These are phyloP conservation scores for Ogataea pilisensis DNA, from an alignment of 805 yeast species.

Conservation along the genomic window DNA sequence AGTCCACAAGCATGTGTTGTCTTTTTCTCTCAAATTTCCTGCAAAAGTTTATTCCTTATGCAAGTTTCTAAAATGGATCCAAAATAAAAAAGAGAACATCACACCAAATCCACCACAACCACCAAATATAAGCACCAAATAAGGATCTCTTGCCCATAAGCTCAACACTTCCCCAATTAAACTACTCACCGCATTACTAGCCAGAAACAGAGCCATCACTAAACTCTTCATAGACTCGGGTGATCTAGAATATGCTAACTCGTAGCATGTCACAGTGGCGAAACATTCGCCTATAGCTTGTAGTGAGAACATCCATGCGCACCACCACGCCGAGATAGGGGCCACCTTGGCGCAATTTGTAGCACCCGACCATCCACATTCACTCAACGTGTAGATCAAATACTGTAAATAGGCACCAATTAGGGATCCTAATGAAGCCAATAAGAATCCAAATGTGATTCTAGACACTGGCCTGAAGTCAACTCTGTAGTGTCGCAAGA, in stretches of 20 bases:
- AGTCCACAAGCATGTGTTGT: too few species aligned
- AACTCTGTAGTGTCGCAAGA: conserved; percentile 36
- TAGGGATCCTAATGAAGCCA: conserved; percentile 43
- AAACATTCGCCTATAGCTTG: conserved; percentile 53
- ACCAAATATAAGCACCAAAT: conserved; percentile 34
- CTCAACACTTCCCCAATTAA: conserved; percentile 39
- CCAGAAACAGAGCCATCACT: conserved; percentile 38
- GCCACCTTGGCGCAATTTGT: conserved; percentile 24
- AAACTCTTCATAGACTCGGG: conserved; percentile 48
- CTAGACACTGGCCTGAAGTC: conserved; percentile 40
- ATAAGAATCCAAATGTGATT: conserved; percentile 43
- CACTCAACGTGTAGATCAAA: conserved; percentile 39
- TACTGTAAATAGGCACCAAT: conserved; percentile 46
- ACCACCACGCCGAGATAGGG: conserved; percentile 33
- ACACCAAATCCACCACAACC: conserved; percentile 33
- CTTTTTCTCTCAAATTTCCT: too few species aligned
- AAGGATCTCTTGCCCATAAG: conserved; percentile 37
- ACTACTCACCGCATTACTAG: conserved; percentile 43
- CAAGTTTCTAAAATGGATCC: conserved; percentile 14
- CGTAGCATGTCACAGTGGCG: conserved; percentile 48
- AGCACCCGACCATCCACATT: conserved; percentile 38
- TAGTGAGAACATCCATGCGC: conserved; percentile 32
- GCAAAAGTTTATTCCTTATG: conserved; percentile 5
- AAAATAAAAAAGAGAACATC: conserved; percentile 23
- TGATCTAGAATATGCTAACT: conserved; percentile 49